These are phyloP conservation scores for Diddensiella santjacobensis DNA, from an alignment of 805 yeast genomes.

Conservation along the genomic window DNA sequence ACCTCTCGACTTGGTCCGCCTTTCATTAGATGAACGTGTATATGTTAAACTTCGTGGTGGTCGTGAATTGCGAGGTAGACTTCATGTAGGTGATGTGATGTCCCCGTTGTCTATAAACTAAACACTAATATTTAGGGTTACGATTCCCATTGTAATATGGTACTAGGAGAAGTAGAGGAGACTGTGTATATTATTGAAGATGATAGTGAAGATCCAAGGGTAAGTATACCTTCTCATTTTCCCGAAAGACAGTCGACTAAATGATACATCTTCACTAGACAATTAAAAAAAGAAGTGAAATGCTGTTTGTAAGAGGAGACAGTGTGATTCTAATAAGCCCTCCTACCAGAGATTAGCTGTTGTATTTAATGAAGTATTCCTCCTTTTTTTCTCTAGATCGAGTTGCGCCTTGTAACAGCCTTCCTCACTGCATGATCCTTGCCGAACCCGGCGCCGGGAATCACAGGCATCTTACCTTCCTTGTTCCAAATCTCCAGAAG, in stretches of 20 bases:
- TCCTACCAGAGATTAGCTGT: conserved; percentile 15
- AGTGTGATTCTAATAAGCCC: conserved; percentile 81
- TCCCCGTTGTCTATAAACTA: no score
- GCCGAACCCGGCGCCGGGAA: conserved; percentile 49
- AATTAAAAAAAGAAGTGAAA: conserved; percentile 60
- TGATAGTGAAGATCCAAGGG: conserved; percentile 44
- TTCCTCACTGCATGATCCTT: conserved; percentile 30
- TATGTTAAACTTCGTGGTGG: conserved; percentile 90
- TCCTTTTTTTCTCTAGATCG: conserved; percentile 37
- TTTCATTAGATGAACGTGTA: conserved; percentile 81
- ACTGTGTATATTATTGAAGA: conserved; percentile 61
- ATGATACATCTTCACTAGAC: conserved; percentile 32
- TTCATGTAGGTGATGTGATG: conserved; percentile 54
- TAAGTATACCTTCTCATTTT: conserved; percentile 6
- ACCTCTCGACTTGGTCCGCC: conserved; percentile 87
- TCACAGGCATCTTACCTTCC: conserved; percentile 53
- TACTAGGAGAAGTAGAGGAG: conserved; percentile 88
- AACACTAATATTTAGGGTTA: conserved; percentile 49
- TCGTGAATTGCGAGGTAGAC: conserved; percentile 82
- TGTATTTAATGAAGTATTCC: neutral
- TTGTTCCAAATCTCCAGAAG: conserved; percentile 50
- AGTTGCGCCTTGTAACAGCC: conserved; percentile 55
- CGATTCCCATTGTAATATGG: conserved; percentile 95
- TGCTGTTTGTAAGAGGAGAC: conserved; percentile 98
- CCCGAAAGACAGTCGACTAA: neutral